These are phyloP conservation scores for Phyllostachys edulis DNA, from an alignment of 176 grass and related monocot genomes.

Conservation along the genomic window DNA sequence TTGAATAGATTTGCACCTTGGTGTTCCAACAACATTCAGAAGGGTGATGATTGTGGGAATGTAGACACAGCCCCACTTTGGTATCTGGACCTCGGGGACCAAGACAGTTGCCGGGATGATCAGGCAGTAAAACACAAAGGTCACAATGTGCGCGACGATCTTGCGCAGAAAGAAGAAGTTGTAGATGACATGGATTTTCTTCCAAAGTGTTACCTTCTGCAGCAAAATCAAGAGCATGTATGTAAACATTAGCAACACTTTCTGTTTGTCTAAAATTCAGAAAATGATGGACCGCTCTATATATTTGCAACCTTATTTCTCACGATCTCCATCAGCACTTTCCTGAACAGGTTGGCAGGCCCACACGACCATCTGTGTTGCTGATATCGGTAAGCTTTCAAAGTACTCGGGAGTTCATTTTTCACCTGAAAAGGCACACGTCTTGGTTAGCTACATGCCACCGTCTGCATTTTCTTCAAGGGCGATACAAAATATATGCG, in stretches of 20 bases:
- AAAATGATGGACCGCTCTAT: background rate
- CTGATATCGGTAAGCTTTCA: slow-evolving; percentile 75
- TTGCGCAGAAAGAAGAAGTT: background rate
- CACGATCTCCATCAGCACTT: slow-evolving; percentile 69
- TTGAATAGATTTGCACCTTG: background rate
- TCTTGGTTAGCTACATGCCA: background rate
- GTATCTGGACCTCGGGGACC: background rate
- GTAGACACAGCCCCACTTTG: background rate
- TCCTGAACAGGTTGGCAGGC: slow-evolving; percentile 69
- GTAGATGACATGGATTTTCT: background rate
- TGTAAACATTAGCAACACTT: background rate
- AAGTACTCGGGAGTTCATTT: slow-evolving; percentile 78
- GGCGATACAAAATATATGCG: background rate
- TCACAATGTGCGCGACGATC: background rate
- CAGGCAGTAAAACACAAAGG: background rate
- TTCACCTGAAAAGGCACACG: slow-evolving; percentile 52
- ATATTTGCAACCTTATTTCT: slow-evolving; percentile 52
- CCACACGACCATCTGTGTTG: slow-evolving; percentile 84
- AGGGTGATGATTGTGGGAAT: background rate
- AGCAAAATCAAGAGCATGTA: background rate
- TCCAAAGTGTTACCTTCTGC: background rate
- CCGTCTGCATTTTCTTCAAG: background rate
- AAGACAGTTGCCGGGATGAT: background rate
- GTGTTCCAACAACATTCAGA: background rate
- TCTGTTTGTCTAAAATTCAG: background rate